Evolutionary conservation across 495 filamentous ascomycete genomes (phyloP), one percentile per base, ranked within the genome.

Genomic region (Xylaria cubensis): DNA sequence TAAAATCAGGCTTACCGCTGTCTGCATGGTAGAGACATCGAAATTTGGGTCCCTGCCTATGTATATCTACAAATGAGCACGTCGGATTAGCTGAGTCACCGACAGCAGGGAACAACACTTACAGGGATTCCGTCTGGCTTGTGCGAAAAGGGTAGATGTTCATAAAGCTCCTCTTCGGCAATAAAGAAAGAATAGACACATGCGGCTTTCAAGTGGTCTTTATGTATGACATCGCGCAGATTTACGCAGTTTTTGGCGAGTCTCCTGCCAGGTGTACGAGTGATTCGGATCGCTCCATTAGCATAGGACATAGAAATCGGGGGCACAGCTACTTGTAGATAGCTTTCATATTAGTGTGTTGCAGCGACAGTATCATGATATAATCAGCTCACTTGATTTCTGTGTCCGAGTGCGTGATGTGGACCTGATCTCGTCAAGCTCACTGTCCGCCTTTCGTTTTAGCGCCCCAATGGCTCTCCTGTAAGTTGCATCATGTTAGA

Each of bases 141-240:
- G 63, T 70, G 39, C 9, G 74, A 74, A 9, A 75, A 69, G 62
- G 74, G 74, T 64, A 75, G 72, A 71, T 70, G 34, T 17, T 29
- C 34, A 41, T 66, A 75, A 9, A 75, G 34, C 63, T 75, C 74
- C 1, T 61, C 58, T 17, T 75, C 74, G 32, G 55, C 72, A 63
- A 75, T 75, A 44, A 70, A 75, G 44, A 75, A 75, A 1, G 67
- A 73, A 64, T 70, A 74, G 29, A 73, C 64, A 41, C 71, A 75
- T 44, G 74, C 74, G n/a, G 74, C 71, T 42, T 73, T 12, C 10
- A 75, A 71, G 55, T 70, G 26, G 6, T 75, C 15, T 56, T 71
- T 73, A 29, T 74, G 61, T 50, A 75, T 75, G 51, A 75, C 21
- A 48, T 75, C 74, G 36, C 58, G 15, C 21, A 75, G 44, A 34